Base-by-base conservation (phyloP, 192 early-diverging fungal genomes). In the Podila verticillata region DNA sequence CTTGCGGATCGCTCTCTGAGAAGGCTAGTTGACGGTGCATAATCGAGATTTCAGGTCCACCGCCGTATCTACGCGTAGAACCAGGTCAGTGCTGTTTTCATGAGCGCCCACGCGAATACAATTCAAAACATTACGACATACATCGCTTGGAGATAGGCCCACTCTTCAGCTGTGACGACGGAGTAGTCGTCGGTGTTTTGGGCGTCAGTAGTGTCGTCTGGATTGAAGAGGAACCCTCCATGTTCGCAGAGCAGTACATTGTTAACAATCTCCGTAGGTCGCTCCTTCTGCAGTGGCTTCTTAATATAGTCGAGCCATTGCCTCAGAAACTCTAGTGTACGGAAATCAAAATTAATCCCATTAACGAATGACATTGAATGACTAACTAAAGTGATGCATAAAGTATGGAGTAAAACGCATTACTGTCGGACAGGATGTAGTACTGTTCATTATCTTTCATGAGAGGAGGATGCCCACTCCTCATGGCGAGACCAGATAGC, bases 231-330 rank as follows among this genome's bases (percentile, higher is more conserved):
- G 51, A 80, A 68, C 15, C 29, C 31, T 6, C 35, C 61, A 47
- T 80, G 77, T 22, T 57, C 56, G 56, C 77, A 80, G 1, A 80
- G 24, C 12, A 80, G 54, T 9, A 26, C 34, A 7, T 20, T 29
- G 39, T 72, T 72, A 32, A 72, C 66, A 24, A 80, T 48, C 3
- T 22, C n/a, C 4, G 6, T 15, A 0, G 77, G 77, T 30, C 61
- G 69, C 54, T 47, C 13, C 54, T 67, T 63, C 20, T 28, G 36
- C 20, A 49, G 13, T 0, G 77, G 77, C 34, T 54, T 56, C 36
- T 72, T 72, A 22, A 72, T 30, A 51, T 57, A 80, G 47, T 64
- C 56, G 15, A 56, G 20, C 77, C 77, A 80, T 39, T 28, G 31
- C n/a, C 49, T 68, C 54, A 72, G 68, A 19, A 80, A 79, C 7